phyloP scores from a whole-genome alignment of 139 green algal species.

The Coelastrella sp. region DNA sequence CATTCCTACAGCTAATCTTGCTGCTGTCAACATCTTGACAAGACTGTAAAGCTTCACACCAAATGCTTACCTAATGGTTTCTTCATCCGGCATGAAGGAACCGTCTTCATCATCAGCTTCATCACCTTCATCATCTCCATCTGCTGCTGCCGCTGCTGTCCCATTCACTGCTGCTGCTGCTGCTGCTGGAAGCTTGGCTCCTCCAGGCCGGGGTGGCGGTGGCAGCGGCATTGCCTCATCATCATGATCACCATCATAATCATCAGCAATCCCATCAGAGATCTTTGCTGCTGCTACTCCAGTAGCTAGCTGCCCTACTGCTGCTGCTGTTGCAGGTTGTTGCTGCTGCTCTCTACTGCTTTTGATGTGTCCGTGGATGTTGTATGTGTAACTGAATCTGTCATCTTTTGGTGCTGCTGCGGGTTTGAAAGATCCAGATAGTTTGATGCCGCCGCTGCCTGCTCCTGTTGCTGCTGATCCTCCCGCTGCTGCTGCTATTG shows the following conservation, averaged over 20 bases:
- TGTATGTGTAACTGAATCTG: constrained; percentile 54
- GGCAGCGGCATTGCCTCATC: constrained; percentile 56
- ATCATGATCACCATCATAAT: neutral
- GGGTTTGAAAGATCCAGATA: constrained; percentile 81
- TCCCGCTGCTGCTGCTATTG: constrained; percentile 3
- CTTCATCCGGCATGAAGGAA: constrained; percentile 66
- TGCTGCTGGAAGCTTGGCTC: neutral
- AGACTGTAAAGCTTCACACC: no score
- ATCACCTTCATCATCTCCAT: neutral
- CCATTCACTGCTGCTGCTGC: neutral
- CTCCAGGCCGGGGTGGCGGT: constrained; percentile 48
- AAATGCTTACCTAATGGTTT: constrained; percentile 68
- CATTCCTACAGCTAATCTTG: no score
- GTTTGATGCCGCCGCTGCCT: constrained; percentile 62
- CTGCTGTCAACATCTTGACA: no score
- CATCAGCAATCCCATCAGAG: neutral
- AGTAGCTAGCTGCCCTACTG: neutral
- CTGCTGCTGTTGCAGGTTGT: neutral
- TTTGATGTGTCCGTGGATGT: neutral
- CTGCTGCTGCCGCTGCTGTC: neutral
- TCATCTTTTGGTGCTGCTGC: constrained; percentile 62
- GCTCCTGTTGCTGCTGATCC: neutral
- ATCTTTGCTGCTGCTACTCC: constrained; percentile 14
- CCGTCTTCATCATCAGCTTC: constrained; percentile 58
- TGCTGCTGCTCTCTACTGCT: constrained; percentile 18